Conservation (phyloP, 495 filamentous ascomycete genomes). For the Lasiosphaeriaceae sp. region DNA sequence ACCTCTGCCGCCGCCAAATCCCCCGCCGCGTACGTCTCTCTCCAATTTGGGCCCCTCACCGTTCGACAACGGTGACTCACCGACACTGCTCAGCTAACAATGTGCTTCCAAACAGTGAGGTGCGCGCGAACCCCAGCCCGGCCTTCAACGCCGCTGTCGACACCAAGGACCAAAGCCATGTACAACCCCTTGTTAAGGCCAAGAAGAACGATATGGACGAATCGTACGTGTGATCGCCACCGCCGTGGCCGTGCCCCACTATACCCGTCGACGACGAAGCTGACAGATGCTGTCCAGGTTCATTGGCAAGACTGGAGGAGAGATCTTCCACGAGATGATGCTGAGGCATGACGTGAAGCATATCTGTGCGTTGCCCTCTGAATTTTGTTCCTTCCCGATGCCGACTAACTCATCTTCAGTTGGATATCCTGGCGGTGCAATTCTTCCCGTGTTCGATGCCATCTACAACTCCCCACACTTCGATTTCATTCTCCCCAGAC, state of each 20-base stretch:
- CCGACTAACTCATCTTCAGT: conserved; percentile 37
- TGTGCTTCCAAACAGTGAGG: conserved; percentile 31
- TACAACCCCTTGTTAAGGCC: conserved; percentile 65
- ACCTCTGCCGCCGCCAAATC: conserved; percentile 30
- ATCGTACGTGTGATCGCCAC: conserved; percentile 47
- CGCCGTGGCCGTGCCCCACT: conserved; percentile 1
- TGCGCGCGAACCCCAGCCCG: conserved; percentile 57
- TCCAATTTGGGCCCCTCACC: background rate
- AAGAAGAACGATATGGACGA: conserved; percentile 69
- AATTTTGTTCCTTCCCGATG: conserved; percentile 3
- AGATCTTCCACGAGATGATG: conserved; percentile 99
- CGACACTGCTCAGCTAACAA: background rate
- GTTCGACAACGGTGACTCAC: conserved; percentile 21
- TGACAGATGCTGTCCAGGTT: conserved; percentile 55
- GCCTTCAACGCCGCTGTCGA: conserved; percentile 58
- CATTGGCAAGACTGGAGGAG: conserved; percentile 89
- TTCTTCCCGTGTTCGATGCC: conserved; percentile 80
- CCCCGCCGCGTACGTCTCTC: conserved; percentile 14
- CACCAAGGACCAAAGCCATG: conserved; percentile 45
- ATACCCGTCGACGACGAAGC: conserved; percentile 16
- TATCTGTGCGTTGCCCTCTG: conserved; percentile 61
- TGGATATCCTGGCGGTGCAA: conserved; percentile 74
- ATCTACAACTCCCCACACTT: conserved; percentile 80
- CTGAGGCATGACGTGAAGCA: conserved; percentile 85
- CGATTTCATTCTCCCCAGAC: conserved; percentile 69